phyloP scores from a whole-genome alignment of 2,329 filamentous ascomycete species.

The Diaporthe nobilis region DNA sequence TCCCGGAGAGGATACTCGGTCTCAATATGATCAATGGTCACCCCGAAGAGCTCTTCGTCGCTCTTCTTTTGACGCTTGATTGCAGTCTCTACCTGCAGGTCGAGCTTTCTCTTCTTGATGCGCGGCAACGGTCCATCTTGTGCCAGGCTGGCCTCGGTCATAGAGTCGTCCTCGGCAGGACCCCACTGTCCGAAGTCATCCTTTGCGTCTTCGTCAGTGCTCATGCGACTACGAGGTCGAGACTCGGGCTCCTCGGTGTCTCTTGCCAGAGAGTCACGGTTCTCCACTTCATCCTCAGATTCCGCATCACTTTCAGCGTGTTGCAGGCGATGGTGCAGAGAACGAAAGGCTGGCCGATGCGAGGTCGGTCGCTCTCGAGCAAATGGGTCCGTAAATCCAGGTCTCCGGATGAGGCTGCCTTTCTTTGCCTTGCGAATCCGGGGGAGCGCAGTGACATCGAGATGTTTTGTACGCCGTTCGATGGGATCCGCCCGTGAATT shows the following conservation, averaged over 20 bases:
- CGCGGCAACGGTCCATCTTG: constrained; percentile 64
- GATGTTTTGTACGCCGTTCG: constrained; percentile 70
- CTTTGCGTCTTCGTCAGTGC: constrained; percentile 71
- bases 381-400: constrained; percentile 77
- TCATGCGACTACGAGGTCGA: constrained; percentile 82
- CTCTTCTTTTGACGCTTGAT: constrained; percentile 85
- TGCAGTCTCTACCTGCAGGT: constrained; percentile 76
- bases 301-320: constrained; percentile 82
- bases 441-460: constrained; percentile 76
- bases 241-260: constrained; percentile 92
- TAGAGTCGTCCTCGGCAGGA: constrained; percentile 72
- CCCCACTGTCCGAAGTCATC: constrained; percentile 65
- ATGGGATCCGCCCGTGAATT: constrained; percentile 73
- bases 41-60: constrained; percentile 83
- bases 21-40: constrained; percentile 69
- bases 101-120: constrained; percentile 81
- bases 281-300: constrained; percentile 84
- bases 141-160: constrained; percentile 81
- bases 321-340: constrained; percentile 84
- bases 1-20: constrained; percentile 62
- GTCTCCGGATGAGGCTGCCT: constrained; percentile 69
- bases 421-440: constrained; percentile 80
- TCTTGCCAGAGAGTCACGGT: constrained; percentile 71
- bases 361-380: constrained; percentile 73
- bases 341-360: constrained; percentile 76